A percentile compares a stretch with the other conserved stretches of the same genome.
phyloP scores from a whole-genome alignment of 257 asterid species.

The Euphrasia confusa region DNA sequence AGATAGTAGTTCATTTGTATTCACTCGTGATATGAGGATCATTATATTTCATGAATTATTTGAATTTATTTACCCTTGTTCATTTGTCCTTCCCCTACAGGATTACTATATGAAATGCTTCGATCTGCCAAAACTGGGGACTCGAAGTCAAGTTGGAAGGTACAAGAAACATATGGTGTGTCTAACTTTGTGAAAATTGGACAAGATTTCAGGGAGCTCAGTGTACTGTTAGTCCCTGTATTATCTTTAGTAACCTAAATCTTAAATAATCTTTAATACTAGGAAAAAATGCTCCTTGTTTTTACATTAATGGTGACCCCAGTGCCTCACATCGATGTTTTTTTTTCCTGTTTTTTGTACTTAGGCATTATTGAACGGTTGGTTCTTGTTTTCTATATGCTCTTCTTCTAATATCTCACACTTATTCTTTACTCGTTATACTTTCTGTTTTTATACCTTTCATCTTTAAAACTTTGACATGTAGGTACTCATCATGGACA shows the following conservation, averaged over 20 bases:
- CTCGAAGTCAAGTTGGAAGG: constrained; percentile 95
- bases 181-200: constrained; percentile 14
- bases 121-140: constrained; percentile 87
- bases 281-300: no score
- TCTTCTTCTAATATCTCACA: constrained; percentile 15
- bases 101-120: constrained; percentile 89
- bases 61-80: constrained; percentile 17
- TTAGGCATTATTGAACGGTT: no score
- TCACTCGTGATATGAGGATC: constrained; percentile 3
- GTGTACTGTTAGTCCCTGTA: constrained; percentile 18
- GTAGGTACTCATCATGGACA: constrained; percentile 99
- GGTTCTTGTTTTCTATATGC: not conserved
- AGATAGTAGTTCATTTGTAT: constrained; percentile 4
- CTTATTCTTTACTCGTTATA: not conserved
- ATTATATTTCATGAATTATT: not conserved
- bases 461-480: constrained; percentile 29
- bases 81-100: constrained; percentile 39
- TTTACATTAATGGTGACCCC: no score
- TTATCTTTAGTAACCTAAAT: constrained; percentile 6
- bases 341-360: no score
- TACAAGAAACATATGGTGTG: constrained; percentile 22
- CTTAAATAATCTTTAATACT: constrained; percentile 1
- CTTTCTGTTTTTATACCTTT: constrained; percentile 14
- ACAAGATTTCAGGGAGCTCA: constrained; percentile 17
- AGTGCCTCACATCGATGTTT: no score